Base-by-base conservation (phyloP, 2,329 filamentous ascomycete species). In the Sporothrix brunneoviolacea region DNA sequence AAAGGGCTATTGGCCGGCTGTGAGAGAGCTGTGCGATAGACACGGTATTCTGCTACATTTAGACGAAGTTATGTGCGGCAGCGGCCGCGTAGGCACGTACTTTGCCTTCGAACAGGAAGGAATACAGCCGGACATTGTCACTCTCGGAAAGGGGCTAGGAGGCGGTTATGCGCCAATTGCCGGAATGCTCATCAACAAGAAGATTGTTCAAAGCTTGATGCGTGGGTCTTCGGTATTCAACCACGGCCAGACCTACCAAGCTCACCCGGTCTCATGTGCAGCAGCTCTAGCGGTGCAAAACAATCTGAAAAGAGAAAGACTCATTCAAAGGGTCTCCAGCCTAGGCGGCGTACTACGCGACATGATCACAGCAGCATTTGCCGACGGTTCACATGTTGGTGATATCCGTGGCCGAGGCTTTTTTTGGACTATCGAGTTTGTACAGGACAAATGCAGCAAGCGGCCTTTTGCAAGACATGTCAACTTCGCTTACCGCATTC, bases 51-150 rank as follows among this genome's bases (percentile, higher is more conserved):
- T 93, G 0, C 70, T 93, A n/a, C 83, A 91, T 40, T 67, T 91
- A 0, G 88, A 93, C 59, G 88, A 91, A 46, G 75, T 89, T 39
- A 88, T 90, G 84, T 83, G 78, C 42, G 83, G 83, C 2, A 76
- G 77, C 64, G 82, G 82, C 1, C 68, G 81, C 1, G 74, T 73
- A 0, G 82, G 80, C 0, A 73, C 68, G 4, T 64, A 83, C 56
- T 76, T 86, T 65, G 77, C 79, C 2, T 86, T 79, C 75, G 71
- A 84, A 57, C 71, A 79, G 42, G 74, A 82, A 24, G 47, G 44
- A 18, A 66, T 77, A 4, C 67, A 68, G 2, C 78, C 77, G 0
- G 84, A 88, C 58, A 72, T 88, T 4, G 75, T 84, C 61, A 80
- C 81, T 0, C 67, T 86, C 9, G 84, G 80, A 0, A 88, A 88